A percentile compares a stretch with the other conserved stretches of the same genome.
These are phyloP conservation scores for Trichoderma gracile DNA, from an alignment of 2,329 filamentous ascomycete species.

Conservation along the genomic window DNA sequence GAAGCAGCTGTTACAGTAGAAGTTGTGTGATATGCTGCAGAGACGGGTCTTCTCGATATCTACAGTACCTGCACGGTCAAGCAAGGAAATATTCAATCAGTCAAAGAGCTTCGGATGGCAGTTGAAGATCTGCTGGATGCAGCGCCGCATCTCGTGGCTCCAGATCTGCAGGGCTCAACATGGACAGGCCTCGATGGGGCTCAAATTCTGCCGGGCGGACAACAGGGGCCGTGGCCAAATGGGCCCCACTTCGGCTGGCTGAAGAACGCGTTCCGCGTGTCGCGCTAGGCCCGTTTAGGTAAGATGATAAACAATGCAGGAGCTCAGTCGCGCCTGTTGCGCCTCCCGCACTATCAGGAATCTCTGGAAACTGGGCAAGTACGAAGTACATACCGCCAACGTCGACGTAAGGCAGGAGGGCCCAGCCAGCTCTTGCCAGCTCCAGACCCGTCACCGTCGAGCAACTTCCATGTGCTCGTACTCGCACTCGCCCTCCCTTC, in stretches of 20 bases:
- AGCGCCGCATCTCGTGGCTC: too few relatives aligned
- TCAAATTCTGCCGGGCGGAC: slow-evolving; percentile 19
- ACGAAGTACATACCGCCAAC: background rate
- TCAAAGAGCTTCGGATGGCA: too few relatives aligned
- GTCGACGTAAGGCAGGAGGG: too few relatives aligned
- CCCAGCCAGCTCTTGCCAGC: background rate
- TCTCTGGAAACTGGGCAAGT: background rate
- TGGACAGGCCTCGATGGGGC: background rate
- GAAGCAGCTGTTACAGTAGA: too few relatives aligned
- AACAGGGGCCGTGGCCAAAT: slow-evolving; percentile 2
- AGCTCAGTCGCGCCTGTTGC: slow-evolving; percentile 27
- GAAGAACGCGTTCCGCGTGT: slow-evolving; percentile 39
- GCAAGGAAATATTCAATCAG: too few relatives aligned
- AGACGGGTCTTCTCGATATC: too few relatives aligned
- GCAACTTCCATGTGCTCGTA: slow-evolving; percentile 5
- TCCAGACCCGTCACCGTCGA: slow-evolving; percentile 1
- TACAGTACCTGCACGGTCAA: too few relatives aligned
- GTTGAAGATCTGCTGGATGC: too few relatives aligned
- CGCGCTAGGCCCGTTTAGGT: slow-evolving; percentile 34
- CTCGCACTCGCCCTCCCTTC: slow-evolving; percentile 13
- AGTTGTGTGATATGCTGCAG: too few relatives aligned
- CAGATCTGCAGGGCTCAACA: too few relatives aligned
- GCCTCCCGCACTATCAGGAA: slow-evolving; percentile 5
- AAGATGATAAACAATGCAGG: slow-evolving; percentile 44
- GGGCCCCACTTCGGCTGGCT: slow-evolving; percentile 12